Percentiles rank a stretch among this genome's conserved stretches.
Conservation (phyloP, 1,284 basidiomycete species). For the Vanrija sp. region DNA sequence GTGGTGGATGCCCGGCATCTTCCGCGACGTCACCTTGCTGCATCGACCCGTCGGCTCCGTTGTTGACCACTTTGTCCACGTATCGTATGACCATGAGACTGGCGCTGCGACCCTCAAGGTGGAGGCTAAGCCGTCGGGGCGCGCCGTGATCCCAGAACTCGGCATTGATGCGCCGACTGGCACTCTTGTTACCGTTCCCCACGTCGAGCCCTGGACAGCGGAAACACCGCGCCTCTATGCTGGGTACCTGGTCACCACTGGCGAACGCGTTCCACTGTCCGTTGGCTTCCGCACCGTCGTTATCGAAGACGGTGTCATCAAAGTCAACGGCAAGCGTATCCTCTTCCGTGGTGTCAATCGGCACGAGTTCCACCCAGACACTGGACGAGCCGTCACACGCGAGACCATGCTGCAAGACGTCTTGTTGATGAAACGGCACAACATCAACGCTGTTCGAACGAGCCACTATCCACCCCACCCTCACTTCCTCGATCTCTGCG, state of each 20-base stretch:
- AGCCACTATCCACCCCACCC: constrained; percentile 29
- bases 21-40: constrained; percentile 20
- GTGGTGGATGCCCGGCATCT: constrained; percentile 31
- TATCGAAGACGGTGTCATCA: constrained; percentile 16
- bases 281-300: constrained; percentile 27
- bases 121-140: constrained; percentile 13
- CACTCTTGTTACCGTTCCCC: not conserved
- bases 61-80: constrained; percentile 21
- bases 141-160: constrained; percentile 21
- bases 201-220: constrained; percentile 23
- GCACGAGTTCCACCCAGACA: constrained; percentile 26
- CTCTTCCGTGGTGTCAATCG: constrained; percentile 25
- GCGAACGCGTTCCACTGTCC: constrained; percentile 19
- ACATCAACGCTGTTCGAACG: constrained; percentile 27
- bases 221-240: constrained; percentile 21
- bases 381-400: constrained; percentile 14
- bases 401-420: constrained; percentile 25
- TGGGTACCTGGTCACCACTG: constrained; percentile 5
- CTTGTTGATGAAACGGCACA: constrained; percentile 25
- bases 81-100: constrained; percentile 13
- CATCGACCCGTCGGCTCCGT: constrained; percentile 18
- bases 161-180: constrained; percentile 16
- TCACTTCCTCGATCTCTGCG: constrained; percentile 25
- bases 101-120: constrained; percentile 19
- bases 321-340: constrained; percentile 25